Conservation (phyloP, 176 grass and related monocot species). For the Hordeum marinum region DNA sequence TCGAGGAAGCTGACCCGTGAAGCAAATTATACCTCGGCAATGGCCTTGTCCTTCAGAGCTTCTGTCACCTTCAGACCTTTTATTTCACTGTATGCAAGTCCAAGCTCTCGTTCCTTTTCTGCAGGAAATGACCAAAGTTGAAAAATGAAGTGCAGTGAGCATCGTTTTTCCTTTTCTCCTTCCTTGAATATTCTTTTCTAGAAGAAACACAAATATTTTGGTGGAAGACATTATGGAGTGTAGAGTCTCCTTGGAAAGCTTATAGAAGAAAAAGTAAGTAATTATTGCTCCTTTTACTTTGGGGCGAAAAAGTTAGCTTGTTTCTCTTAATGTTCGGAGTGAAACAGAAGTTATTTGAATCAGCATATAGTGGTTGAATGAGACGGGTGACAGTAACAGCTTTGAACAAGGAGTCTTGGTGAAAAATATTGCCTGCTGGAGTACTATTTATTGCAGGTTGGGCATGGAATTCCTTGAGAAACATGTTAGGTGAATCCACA, state of each 20-base stretch:
- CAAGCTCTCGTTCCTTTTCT: conserved; percentile 91
- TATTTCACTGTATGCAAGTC: conserved; percentile 56
- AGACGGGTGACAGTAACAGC: conserved; percentile 10
- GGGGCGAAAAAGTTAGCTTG: neutral
- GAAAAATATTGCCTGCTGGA: neutral
- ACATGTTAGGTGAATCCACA: conserved; percentile 8
- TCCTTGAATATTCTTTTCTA: neutral
- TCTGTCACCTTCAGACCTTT: conserved; percentile 73
- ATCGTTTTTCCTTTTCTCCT: neutral
- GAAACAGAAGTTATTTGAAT: conserved; percentile 22
- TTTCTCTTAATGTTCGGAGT: neutral
- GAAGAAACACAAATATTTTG: neutral
- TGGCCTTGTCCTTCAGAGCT: conserved; percentile 78
- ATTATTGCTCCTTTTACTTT: conserved; percentile 5
- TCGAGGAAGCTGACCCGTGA: conserved; percentile 10
- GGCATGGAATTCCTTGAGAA: neutral
- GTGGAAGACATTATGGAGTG: neutral
- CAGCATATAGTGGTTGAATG: conserved; percentile 6
- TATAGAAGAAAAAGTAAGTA: neutral
- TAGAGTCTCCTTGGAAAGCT: neutral
- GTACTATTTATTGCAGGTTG: neutral
- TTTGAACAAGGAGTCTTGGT: conserved; percentile 8
- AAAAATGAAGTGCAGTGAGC: neutral
- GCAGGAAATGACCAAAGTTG: conserved; percentile 19
- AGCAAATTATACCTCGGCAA: conserved; percentile 67